A percentile compares a stretch with the other conserved stretches of the same genome.
These are phyloP conservation scores for Nemania abortiva DNA, from an alignment of 2,329 filamentous ascomycete genomes.

Conservation along the genomic window DNA sequence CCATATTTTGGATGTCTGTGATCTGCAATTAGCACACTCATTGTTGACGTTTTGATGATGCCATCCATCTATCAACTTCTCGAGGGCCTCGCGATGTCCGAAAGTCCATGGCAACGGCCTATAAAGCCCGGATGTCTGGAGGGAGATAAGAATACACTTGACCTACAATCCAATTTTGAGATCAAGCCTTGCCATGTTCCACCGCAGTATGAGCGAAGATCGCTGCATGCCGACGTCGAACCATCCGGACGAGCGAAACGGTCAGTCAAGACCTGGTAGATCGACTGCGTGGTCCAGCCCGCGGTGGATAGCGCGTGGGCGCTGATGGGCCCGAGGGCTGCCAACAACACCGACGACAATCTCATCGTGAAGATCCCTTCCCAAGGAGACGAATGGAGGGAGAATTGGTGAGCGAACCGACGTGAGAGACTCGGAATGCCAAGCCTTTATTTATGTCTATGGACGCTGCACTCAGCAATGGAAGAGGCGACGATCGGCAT, in stretches of 20 bases:
- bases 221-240: slow-evolving; percentile 51
- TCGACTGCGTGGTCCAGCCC: slow-evolving; percentile 57
- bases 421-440: not conserved
- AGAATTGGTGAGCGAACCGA: not conserved
- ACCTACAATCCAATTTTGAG: slow-evolving; percentile 58
- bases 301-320: slow-evolving; percentile 47
- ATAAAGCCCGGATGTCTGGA: not conserved
- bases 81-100: no score
- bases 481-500: not conserved
- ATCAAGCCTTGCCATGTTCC: slow-evolving; percentile 63
- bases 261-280: slow-evolving; percentile 57
- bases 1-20: slow-evolving; percentile 60
- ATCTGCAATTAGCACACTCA: slow-evolving; percentile 3
- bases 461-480: not conserved
- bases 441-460: not conserved
- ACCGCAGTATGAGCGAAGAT: slow-evolving; percentile 59
- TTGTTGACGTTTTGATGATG: not conserved
- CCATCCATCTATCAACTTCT: not conserved
- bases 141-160: not conserved
- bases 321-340: slow-evolving; percentile 33
- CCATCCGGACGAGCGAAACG: slow-evolving; percentile 55
- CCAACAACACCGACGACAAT: slow-evolving; percentile 25
- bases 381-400: not conserved
- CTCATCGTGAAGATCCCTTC: slow-evolving; percentile 36
- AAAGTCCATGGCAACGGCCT: not conserved